These are phyloP conservation scores for Allium fistulosum DNA, from an alignment of 106 monocot genomes.

Conservation along the genomic window DNA sequence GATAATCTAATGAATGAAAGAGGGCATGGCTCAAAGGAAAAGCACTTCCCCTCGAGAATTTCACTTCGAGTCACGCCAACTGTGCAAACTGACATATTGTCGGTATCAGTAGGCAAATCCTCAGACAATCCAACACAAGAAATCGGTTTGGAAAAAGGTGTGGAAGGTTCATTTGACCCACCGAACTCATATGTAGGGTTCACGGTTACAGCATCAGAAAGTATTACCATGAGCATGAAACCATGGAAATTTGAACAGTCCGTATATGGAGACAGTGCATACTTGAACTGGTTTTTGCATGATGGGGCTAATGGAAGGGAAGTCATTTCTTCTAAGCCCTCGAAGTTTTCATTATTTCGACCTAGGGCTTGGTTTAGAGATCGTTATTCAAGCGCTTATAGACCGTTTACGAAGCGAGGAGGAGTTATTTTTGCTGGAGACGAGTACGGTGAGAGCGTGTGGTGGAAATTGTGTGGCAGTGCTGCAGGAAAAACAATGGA, in stretches of 20 bases:
- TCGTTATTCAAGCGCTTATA: slow-evolving; percentile 50
- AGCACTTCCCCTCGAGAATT: slow-evolving; percentile 46
- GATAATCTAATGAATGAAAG: slow-evolving; percentile 25
- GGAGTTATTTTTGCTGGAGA: slow-evolving; percentile 81
- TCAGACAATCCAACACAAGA: slow-evolving; percentile 34
- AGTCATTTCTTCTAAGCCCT: slow-evolving; percentile 67
- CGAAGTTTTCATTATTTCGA: slow-evolving; percentile 49
- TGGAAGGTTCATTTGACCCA: slow-evolving; percentile 39
- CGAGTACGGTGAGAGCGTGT: slow-evolving; percentile 74
- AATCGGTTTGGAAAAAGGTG: slow-evolving; percentile 20
- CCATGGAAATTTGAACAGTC: slow-evolving; percentile 90
- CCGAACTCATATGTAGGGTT: slow-evolving; percentile 32
- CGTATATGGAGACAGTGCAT: slow-evolving; percentile 41
- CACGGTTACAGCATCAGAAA: slow-evolving; percentile 36
- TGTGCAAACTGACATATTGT: slow-evolving; percentile 22
- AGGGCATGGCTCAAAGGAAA: slow-evolving; percentile 36
- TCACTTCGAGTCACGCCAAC: slow-evolving; percentile 33
- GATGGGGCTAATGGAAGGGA: slow-evolving; percentile 56
- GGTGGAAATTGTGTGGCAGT: slow-evolving; percentile 50
- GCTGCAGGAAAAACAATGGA: slow-evolving; percentile 45
- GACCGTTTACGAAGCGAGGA: slow-evolving; percentile 80
- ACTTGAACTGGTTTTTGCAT: slow-evolving; percentile 70
- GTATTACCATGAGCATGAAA: slow-evolving; percentile 47
- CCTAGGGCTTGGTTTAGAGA: slow-evolving; percentile 64
- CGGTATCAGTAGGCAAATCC: slow-evolving; percentile 39